Base-by-base conservation (phyloP, 1,284 basidiomycete genomes). In the Tilletia setariae region DNA sequence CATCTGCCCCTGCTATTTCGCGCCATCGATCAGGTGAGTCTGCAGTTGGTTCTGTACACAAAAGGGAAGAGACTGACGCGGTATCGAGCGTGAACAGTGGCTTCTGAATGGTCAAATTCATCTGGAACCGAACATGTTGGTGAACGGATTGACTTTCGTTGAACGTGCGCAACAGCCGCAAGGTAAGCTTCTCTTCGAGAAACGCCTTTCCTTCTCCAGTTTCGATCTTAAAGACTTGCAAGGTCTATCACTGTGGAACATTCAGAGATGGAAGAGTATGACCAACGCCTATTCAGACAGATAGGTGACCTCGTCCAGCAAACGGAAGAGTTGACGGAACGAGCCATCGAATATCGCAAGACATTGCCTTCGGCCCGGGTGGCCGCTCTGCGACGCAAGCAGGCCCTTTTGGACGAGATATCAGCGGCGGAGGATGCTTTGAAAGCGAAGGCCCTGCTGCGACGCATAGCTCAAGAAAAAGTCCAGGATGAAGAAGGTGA, bases 121-220 rank as follows among this genome's bases (percentile, higher is more conserved):
- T 23, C 23, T 68, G 40, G 67, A 68, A 21, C 47, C 67, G 9
- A 68, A 68, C 46, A 30, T 68, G 21, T 30, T 64, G n/a, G 62
- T 68, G 11, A 68, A 68, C 49, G 67, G 67, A 19, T 47, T 64
- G 19, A 43, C 67, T 11, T 68, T 68, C 51, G n/a, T 28, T 25
- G 67, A 64, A 16, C 35, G 16, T 35, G 56, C 56, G 15, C 25
- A 30, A 7, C 56, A 61, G 16, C 56, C 56, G 19, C 32, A 30
- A 35, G 56, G 56, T 61, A n/a, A 61, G 56, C 51, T 35, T 13
- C 32, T 49, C 21, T 49, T 23, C 19, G 19, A n/a, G 46, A 6
- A 6, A 23, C 46, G 6, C 4, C 19, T 23, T 16, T 19, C 19
- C 7, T 49, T 3, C 4, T 19, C 6, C 6, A 4, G 3, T 49